Percentiles rank a stretch among this genome's conserved stretches.
phyloP scores from a whole-genome alignment of 768 basidiomycete species.

The Suillus placidus region DNA sequence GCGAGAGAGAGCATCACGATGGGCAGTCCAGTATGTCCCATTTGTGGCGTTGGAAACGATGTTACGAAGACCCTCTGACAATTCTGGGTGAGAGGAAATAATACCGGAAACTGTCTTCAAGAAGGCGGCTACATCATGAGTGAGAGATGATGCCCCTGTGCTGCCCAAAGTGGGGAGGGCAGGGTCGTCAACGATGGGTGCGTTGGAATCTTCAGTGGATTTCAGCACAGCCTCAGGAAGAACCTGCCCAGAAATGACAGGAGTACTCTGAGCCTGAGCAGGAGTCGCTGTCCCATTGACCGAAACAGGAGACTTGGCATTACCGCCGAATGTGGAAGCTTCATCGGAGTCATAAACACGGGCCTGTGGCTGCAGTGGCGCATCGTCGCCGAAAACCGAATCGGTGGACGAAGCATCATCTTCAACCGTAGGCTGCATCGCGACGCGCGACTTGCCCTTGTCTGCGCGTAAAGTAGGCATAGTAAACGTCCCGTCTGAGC shows the following conservation, averaged over 20 bases:
- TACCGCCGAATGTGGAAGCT: slow-evolving; percentile 24
- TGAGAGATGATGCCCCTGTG: slow-evolving; percentile 47
- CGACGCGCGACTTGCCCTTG: slow-evolving; percentile 44
- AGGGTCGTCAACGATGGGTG: slow-evolving; percentile 42
- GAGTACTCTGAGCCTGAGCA: slow-evolving; percentile 44
- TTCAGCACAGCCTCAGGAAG: slow-evolving; percentile 19
- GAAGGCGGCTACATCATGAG: slow-evolving; percentile 65
- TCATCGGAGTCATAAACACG: slow-evolving; percentile 52
- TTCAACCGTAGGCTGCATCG: slow-evolving; percentile 25
- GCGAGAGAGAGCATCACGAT: slow-evolving; percentile 60
- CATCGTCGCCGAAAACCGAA: slow-evolving; percentile 45
- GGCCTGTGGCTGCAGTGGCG: slow-evolving; percentile 58
- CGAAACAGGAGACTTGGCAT: slow-evolving; percentile 20
- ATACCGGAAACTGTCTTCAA: slow-evolving; percentile 58
- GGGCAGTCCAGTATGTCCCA: slow-evolving; percentile 70
- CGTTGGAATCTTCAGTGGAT: slow-evolving; percentile 15
- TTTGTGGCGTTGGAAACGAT: slow-evolving; percentile 61
- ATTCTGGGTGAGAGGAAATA: slow-evolving; percentile 67
- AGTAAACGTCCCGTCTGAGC: slow-evolving; percentile 25
- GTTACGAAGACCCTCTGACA: slow-evolving; percentile 67
- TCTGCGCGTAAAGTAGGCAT: slow-evolving; percentile 39
- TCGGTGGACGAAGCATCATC: slow-evolving; percentile 43
- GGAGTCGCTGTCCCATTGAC: slow-evolving; percentile 30
- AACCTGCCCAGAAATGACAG: slow-evolving; percentile 34
- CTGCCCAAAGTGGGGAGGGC: slow-evolving; percentile 51